phyloP scores from a whole-genome alignment of 192 early-diverging fungal genomes.

The Backusella australiensis region DNA sequence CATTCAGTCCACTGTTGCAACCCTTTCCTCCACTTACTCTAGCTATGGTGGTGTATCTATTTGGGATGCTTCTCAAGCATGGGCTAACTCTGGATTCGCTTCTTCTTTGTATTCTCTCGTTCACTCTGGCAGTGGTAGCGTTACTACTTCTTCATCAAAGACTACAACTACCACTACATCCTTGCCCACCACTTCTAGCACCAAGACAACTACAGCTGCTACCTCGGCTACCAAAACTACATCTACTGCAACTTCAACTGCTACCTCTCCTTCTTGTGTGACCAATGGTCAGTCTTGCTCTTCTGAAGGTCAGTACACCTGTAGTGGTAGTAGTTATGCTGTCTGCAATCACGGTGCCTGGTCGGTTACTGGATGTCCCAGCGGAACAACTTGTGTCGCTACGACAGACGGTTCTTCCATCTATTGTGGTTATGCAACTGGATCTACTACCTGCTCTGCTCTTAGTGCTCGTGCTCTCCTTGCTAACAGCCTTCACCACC shows the following conservation, averaged over 20 bases:
- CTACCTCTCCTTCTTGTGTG: not conserved
- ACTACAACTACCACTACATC: not conserved
- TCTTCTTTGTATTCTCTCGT: slow-evolving; percentile 15
- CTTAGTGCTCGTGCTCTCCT: not conserved
- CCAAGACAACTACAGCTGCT: not conserved
- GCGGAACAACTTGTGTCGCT: slow-evolving; percentile 44
- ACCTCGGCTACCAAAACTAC: not conserved
- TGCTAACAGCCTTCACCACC: not conserved
- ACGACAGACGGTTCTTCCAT: slow-evolving; percentile 41
- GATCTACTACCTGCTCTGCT: not conserved
- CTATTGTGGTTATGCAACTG: slow-evolving; percentile 29
- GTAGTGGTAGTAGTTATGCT: slow-evolving; percentile 41
- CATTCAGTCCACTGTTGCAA: slow-evolving; percentile 42
- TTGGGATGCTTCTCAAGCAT: slow-evolving; percentile 73
- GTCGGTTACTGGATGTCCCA: slow-evolving; percentile 39
- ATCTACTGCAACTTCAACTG: not conserved
- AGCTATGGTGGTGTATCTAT: slow-evolving; percentile 75
- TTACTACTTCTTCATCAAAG: too few relatives aligned
- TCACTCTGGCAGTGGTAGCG: slow-evolving; percentile 9
- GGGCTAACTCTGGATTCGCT: slow-evolving; percentile 42
- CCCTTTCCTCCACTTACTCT: slow-evolving; percentile 41
- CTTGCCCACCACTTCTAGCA: not conserved
- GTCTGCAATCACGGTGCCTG: slow-evolving; percentile 46
- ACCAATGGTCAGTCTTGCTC: slow-evolving; percentile 42
- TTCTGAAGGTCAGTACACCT: slow-evolving; percentile 36